Evolutionary conservation across 805 yeast genomes (phyloP).

Genomic region (Ogataea philodendri): DNA sequence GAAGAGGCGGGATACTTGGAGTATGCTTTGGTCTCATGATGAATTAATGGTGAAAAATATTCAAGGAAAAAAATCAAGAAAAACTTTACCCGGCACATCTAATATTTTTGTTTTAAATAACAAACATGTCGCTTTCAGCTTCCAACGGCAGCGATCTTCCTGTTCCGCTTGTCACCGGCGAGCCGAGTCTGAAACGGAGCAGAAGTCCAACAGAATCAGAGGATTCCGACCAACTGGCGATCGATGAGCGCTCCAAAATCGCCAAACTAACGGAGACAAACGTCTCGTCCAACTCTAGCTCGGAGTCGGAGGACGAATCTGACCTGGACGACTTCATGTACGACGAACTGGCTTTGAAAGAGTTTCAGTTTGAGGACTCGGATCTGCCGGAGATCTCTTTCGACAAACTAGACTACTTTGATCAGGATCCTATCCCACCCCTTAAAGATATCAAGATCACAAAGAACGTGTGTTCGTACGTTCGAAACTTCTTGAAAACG

Average conservation of each 20-base stretch:
- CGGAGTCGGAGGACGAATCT: slow-evolving; percentile 7
- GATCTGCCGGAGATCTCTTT: slow-evolving; percentile 8
- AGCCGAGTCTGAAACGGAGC: slow-evolving; percentile 2
- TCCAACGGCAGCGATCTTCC: slow-evolving; percentile 5
- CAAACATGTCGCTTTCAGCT: slow-evolving; percentile 6
- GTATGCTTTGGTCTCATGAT: slow-evolving; percentile 24
- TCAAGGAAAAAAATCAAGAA: slow-evolving; percentile 4
- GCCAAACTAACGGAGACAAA: slow-evolving; percentile 4
- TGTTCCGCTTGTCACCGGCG: slow-evolving; percentile 3
- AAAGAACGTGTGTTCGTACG: slow-evolving; percentile 43
- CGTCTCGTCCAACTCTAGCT: background rate
- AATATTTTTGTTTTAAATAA: slow-evolving; percentile 1
- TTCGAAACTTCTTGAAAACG: slow-evolving; percentile 53
- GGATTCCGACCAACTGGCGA: slow-evolving; percentile 6
- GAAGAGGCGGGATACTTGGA: slow-evolving; percentile 62
- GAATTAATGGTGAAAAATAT: slow-evolving; percentile 1
- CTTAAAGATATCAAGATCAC: slow-evolving; percentile 30
- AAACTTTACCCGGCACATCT: slow-evolving; percentile 8
- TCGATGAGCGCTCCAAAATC: slow-evolving; percentile 1
- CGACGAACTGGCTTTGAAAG: slow-evolving; percentile 12
- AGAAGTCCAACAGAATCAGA: slow-evolving; percentile 5
- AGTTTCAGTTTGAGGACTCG: slow-evolving; percentile 4
- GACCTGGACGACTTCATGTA: slow-evolving; percentile 2
- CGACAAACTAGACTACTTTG: slow-evolving; percentile 16
- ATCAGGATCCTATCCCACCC: slow-evolving; percentile 20